Conservation (phyloP, 352 stramenopile genomes). For the Phytophthora sp. region DNA sequence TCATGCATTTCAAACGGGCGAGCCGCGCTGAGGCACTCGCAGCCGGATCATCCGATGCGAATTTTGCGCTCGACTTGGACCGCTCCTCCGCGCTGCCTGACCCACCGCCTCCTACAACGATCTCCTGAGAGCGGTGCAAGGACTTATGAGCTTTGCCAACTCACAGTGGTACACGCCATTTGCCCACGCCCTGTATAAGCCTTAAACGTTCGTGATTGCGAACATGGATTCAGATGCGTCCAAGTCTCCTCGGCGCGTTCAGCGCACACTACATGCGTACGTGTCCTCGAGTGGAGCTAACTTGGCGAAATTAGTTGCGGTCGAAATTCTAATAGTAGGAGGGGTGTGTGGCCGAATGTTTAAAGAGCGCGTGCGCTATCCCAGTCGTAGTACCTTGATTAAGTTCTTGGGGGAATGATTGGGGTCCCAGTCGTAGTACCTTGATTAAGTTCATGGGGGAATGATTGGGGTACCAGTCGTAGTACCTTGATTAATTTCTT, state of each 20-base stretch:
- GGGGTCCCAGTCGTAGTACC: no score
- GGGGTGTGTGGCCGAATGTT: no score
- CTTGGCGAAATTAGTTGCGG: no score
- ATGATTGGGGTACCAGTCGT: no score
- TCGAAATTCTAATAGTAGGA: no score
- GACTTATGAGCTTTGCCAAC: not conserved
- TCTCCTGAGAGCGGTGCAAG: not conserved
- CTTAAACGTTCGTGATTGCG: not conserved
- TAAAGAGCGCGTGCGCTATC: no score
- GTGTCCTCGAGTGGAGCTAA: no score
- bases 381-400: no score
- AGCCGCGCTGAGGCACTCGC: not conserved
- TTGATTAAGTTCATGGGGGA: no score
- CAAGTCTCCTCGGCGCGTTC: not conserved
- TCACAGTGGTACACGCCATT: not conserved
- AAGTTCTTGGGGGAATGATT: no score
- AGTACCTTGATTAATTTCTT: no score
- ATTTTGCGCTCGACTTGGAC: not conserved
- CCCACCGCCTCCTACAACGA: not conserved
- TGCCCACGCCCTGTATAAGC: not conserved
- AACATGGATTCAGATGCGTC: not conserved
- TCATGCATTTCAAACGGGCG: not conserved
- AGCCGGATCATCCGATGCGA: not conserved
- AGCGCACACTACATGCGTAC: not conserved
- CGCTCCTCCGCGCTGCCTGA: not conserved